Conservation (phyloP, 2,329 filamentous ascomycete genomes). For the Hymenoscyphus albidus region DNA sequence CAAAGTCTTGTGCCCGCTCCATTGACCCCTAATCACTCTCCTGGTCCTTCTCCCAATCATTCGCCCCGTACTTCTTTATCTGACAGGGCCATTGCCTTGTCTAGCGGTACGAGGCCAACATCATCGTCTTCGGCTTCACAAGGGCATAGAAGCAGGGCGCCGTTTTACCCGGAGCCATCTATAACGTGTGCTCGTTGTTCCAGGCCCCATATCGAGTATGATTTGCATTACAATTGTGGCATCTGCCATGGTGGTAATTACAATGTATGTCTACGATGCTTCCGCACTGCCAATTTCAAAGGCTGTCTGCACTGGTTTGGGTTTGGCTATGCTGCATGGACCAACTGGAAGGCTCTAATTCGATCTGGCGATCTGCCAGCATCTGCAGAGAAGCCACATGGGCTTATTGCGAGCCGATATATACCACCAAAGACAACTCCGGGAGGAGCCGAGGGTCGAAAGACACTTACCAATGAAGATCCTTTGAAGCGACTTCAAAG, state of each 20-base stretch:
- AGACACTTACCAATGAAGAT: conserved; percentile 61
- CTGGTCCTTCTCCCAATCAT: conserved; percentile 17
- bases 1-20: conserved; percentile 30
- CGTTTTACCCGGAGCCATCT: conserved; percentile 64
- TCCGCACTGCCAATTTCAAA: conserved; percentile 56
- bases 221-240: conserved; percentile 78
- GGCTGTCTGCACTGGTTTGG: conserved; percentile 88
- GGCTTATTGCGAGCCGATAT: conserved; percentile 56
- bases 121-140: conserved; percentile 29
- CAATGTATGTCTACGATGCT: conserved; percentile 79
- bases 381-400: conserved; percentile 49
- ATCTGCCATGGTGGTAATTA: conserved; percentile 67
- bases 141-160: conserved; percentile 25
- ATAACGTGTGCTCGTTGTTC: conserved; percentile 70
- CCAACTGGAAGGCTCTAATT: conserved; percentile 57
- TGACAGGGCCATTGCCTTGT: conserved; percentile 31
- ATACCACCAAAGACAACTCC: conserved; percentile 46
- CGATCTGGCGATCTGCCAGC: conserved; percentile 30
- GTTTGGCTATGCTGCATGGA: conserved; percentile 70
- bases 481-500: conserved; percentile 65
- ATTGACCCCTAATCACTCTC: conserved; percentile 27
- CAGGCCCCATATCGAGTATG: conserved; percentile 72
- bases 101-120: conserved; percentile 31
- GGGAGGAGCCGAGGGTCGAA: conserved; percentile 51
- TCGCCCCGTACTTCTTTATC: conserved; percentile 22